Percentiles rank a stretch among this genome's conserved stretches.
phyloP scores from a whole-genome alignment of 305 asterid genomes.

The Solanum hybrid region DNA sequence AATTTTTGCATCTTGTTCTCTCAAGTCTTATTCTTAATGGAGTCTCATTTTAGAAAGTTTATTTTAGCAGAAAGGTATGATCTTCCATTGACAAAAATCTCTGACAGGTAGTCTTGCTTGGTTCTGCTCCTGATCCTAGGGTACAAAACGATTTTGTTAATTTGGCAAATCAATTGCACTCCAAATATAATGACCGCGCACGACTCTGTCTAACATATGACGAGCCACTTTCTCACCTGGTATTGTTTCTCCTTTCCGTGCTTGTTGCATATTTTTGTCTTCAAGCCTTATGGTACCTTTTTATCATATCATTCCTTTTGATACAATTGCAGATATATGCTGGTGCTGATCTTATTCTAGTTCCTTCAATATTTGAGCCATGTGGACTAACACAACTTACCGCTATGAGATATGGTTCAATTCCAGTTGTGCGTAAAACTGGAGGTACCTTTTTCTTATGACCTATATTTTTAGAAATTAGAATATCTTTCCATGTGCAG shows the following conservation, averaged over 20 bases:
- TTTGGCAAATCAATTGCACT: slow-evolving; percentile 81
- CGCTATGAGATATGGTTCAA: slow-evolving; percentile 96
- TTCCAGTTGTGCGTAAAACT: slow-evolving; percentile 94
- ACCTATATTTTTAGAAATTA: not conserved
- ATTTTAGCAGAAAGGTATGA: not conserved
- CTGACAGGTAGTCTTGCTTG: slow-evolving; percentile 80
- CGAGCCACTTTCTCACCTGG: slow-evolving; percentile 99
- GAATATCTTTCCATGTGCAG: not conserved
- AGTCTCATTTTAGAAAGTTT: not conserved
- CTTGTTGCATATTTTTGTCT: slow-evolving; percentile 1
- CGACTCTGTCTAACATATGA: slow-evolving; percentile 86
- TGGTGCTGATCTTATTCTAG: slow-evolving; percentile 91
- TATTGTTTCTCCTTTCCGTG: slow-evolving; percentile 15
- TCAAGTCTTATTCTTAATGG: not conserved
- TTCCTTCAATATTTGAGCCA: slow-evolving; percentile 97
- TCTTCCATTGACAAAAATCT: slow-evolving; percentile 1
- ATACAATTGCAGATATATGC: slow-evolving; percentile 72
- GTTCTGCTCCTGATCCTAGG: slow-evolving; percentile 97
- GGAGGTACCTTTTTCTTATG: slow-evolving; percentile 53
- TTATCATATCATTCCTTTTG: slow-evolving; percentile 1
- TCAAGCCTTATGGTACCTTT: slow-evolving; percentile 3
- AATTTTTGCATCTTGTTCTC: not conserved
- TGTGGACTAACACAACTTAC: slow-evolving; percentile 99
- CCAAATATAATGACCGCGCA: slow-evolving; percentile 64
- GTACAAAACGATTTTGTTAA: slow-evolving; percentile 84